Evolutionary conservation across 2,329 filamentous ascomycete species (phyloP).

Genomic region (Ophiognomonia clavigignenti-juglandacearum): DNA sequence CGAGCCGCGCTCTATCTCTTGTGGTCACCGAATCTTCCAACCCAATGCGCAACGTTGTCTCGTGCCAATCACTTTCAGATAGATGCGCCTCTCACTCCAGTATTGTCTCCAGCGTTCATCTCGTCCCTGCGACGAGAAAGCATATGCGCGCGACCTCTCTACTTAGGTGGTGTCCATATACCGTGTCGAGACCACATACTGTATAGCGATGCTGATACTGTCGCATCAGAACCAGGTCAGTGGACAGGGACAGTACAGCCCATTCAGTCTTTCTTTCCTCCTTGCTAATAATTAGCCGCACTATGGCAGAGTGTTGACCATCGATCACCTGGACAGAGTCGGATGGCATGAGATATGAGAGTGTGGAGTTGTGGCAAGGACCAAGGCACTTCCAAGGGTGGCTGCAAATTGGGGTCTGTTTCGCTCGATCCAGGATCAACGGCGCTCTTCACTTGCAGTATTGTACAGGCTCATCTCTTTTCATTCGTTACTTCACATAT

Average conservation of each 20-base stretch:
- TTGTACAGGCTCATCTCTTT: background rate
- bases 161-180: too few relatives aligned
- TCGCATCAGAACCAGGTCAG: constrained; percentile 6
- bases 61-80: background rate
- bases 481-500: too few relatives aligned
- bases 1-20: background rate
- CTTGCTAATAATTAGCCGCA: background rate
- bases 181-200: too few relatives aligned
- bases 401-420: constrained; percentile 16
- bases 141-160: too few relatives aligned
- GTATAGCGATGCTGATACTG: background rate
- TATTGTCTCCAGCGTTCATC: background rate
- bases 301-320: constrained; percentile 2
- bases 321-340: constrained; percentile 9
- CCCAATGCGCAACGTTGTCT: background rate
- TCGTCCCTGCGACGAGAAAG: background rate
- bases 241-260: constrained; percentile 5
- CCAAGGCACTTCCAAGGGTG: constrained; percentile 15
- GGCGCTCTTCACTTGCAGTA: too few relatives aligned
- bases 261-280: background rate
- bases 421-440: constrained; percentile 15
- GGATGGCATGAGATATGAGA: constrained; percentile 11
- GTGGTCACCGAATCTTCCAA: background rate
- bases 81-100: background rate
- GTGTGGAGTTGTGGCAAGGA: constrained; percentile 17